Conservation (phyloP, 192 early-diverging fungal genomes). For the Backusella mclennaniae region DNA sequence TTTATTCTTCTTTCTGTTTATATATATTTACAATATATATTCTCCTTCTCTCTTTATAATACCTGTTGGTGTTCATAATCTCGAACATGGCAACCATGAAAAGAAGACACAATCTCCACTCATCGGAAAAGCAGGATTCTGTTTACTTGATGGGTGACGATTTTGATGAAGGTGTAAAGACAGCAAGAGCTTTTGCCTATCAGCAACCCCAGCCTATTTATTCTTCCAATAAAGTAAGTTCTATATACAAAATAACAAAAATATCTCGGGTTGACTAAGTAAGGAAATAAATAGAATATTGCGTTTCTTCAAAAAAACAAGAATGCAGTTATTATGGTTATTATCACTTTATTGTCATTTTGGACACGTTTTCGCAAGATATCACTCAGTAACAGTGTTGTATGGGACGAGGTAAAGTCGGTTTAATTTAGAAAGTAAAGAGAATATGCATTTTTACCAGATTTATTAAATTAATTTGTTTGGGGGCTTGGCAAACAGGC, state of each 20-base stretch:
- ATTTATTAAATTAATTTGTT: neutral
- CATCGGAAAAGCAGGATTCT: neutral
- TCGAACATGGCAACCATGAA: constrained; percentile 30
- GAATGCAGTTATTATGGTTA: constrained; percentile 44
- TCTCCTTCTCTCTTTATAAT: neutral
- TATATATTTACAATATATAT: neutral
- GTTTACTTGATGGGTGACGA: constrained; percentile 3
- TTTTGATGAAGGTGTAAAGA: constrained; percentile 12
- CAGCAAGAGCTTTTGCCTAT: constrained; percentile 12
- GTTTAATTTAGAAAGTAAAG: neutral
- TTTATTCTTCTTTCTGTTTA: neutral
- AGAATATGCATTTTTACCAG: neutral
- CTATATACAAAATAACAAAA: neutral
- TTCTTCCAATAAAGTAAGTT: constrained; percentile 49
- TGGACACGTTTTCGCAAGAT: constrained; percentile 67
- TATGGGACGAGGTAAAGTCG: constrained; percentile 59
- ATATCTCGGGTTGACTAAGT: neutral
- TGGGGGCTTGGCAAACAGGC: constrained; percentile 32
- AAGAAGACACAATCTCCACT: constrained; percentile 26
- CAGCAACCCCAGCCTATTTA: constrained; percentile 29
- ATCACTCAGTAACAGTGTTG: constrained; percentile 53
- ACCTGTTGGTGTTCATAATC: neutral
- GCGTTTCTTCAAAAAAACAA: constrained; percentile 48
- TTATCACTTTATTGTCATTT: constrained; percentile 62
- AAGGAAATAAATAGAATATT: constrained; percentile 22